phyloP scores from a whole-genome alignment of 75 land plant species.

The Ceratopteris richardii region DNA sequence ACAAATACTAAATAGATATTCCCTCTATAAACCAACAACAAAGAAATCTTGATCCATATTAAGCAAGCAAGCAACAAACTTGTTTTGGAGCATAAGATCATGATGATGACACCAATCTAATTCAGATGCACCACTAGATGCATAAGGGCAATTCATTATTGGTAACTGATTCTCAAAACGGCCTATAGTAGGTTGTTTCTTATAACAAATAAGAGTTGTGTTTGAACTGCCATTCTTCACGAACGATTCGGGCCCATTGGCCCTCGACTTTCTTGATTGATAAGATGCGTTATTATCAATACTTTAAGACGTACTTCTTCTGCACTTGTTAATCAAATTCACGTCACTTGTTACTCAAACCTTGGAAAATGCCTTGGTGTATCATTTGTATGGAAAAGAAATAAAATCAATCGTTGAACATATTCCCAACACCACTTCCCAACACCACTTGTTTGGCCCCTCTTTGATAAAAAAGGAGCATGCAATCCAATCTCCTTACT shows the following conservation, averaged over 20 bases:
- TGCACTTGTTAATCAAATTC: not conserved
- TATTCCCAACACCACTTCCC: too few species aligned
- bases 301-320: not conserved
- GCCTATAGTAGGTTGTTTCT: slow-evolving; percentile 17
- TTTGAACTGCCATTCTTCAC: slow-evolving; percentile 2
- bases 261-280: not conserved
- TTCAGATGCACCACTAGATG: slow-evolving; percentile 17
- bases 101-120: slow-evolving; percentile 20
- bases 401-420: not conserved
- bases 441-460: too few species aligned
- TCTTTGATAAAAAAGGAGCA: too few species aligned
- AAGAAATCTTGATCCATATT: slow-evolving; percentile 70
- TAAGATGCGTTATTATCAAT: not conserved
- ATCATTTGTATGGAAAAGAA: not conserved
- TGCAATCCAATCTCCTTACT: too few species aligned
- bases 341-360: not conserved
- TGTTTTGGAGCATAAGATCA: slow-evolving; percentile 41
- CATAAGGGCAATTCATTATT: not conserved
- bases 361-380: not conserved
- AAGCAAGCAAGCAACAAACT: slow-evolving; percentile 55
- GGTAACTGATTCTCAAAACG: slow-evolving; percentile 16
- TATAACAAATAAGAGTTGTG: slow-evolving; percentile 17
- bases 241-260: not conserved
- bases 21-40: slow-evolving; percentile 24
- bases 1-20: not conserved